A percentile compares a stretch with the other conserved stretches of the same genome.
Evolutionary conservation across 75 land plant species (phyloP).

Genomic region (Selaginella moellendorffii): DNA sequence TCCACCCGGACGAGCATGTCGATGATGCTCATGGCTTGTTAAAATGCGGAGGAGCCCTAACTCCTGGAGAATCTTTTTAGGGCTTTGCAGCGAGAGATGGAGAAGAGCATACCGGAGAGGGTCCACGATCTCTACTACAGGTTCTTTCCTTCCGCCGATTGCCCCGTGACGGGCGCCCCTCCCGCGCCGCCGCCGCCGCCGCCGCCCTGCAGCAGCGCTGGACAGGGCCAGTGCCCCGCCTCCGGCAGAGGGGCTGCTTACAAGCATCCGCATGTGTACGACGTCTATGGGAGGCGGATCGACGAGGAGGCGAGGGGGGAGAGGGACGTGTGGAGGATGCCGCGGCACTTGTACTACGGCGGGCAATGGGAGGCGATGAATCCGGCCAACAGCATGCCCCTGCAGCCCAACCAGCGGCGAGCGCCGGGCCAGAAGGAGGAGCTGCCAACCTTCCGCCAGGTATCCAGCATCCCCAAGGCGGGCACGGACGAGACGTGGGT

Average conservation of each 20-base stretch:
- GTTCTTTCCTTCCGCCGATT: conserved; percentile 12
- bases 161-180: conserved; percentile 9
- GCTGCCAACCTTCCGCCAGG: conserved; percentile 7
- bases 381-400: conserved; percentile 15
- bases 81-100: too few species aligned
- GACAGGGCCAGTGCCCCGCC: background rate
- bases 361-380: conserved; percentile 12
- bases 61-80: too few species aligned
- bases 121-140: conserved; percentile 17
- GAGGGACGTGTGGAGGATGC: conserved; percentile 12
- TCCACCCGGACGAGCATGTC: background rate
- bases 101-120: conserved; percentile 16
- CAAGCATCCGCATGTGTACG: conserved; percentile 18
- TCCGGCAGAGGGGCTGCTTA: background rate
- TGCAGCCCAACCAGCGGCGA: conserved; percentile 10
- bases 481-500: conserved; percentile 15
- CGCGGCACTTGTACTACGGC: background rate
- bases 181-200: background rate
- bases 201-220: background rate
- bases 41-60: background rate
- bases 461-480: conserved; percentile 11
- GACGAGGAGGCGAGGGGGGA: conserved; percentile 7
- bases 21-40: background rate
- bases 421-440: conserved; percentile 14
- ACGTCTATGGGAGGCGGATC: conserved; percentile 15